phyloP scores from a whole-genome alignment of 495 filamentous ascomycete species.

The Neurospora sp. region DNA sequence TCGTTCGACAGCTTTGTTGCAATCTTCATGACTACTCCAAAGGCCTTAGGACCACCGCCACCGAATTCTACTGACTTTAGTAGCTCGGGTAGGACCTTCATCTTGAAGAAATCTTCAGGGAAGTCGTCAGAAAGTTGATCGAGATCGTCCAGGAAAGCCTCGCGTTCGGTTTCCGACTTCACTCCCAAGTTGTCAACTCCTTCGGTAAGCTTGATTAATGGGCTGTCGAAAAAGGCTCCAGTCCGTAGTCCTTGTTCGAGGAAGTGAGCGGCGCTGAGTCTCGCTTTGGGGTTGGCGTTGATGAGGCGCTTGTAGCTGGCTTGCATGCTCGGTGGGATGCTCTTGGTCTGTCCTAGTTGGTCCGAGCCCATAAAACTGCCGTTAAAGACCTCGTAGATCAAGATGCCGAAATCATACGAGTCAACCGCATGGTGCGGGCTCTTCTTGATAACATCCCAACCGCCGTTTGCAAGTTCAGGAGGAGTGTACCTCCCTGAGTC shows the following conservation, averaged over 20 bases:
- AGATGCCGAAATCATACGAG: constrained; percentile 72
- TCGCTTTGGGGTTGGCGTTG: constrained; percentile 78
- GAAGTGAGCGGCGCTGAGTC: constrained; percentile 76
- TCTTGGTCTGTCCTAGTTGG: constrained; percentile 74
- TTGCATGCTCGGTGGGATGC: constrained; percentile 78
- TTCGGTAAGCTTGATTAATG: constrained; percentile 82
- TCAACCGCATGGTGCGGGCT: constrained; percentile 74
- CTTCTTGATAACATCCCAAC: constrained; percentile 83
- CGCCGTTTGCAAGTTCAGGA: constrained; percentile 74
- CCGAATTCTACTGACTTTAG: constrained; percentile 96
- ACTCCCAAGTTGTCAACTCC: constrained; percentile 86
- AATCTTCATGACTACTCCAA: constrained; percentile 81
- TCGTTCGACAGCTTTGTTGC: constrained; percentile 75
- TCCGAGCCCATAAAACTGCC: constrained; percentile 61
- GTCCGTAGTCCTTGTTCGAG: constrained; percentile 76
- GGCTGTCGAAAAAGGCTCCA: constrained; percentile 84
- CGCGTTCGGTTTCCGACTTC: constrained; percentile 72
- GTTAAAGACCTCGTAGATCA: constrained; percentile 89
- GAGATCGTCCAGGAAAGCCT: constrained; percentile 81
- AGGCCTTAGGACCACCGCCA: constrained; percentile 87
- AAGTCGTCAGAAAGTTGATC: constrained; percentile 85
- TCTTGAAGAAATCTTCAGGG: constrained; percentile 93
- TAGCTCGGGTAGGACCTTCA: constrained; percentile 93
- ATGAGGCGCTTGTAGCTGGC: constrained; percentile 79
- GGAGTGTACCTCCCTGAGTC: constrained; percentile 72